Evolutionary conservation across 352 stramenopile species (phyloP).

Genomic region (Elongisporangium senticosum): DNA sequence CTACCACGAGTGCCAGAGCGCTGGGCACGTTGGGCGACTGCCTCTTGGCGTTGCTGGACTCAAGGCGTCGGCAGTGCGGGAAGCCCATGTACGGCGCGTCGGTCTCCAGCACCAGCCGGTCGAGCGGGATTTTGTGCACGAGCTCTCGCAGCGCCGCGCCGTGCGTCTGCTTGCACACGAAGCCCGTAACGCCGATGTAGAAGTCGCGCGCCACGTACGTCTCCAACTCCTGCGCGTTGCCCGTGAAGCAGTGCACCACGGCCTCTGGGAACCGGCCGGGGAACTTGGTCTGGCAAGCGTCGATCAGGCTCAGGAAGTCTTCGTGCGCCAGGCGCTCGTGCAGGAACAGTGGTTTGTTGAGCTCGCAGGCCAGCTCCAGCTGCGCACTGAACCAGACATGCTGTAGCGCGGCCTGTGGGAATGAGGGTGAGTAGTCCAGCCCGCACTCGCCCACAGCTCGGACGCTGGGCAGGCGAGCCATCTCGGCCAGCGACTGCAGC

Average conservation of each 20-base stretch:
- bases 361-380: constrained; percentile 49
- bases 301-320: constrained; percentile 71
- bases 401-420: constrained; percentile 39
- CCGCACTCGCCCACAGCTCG: constrained; percentile 71
- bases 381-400: constrained; percentile 65
- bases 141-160: constrained; percentile 46
- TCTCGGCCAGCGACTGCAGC: constrained; percentile 19
- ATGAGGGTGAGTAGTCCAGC: constrained; percentile 68
- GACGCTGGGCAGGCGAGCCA: constrained; percentile 33
- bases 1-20: constrained; percentile 48
- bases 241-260: constrained; percentile 91
- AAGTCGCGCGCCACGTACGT: constrained; percentile 76
- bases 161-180: constrained; percentile 82
- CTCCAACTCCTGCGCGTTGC: constrained; percentile 56
- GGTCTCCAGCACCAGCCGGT: constrained; percentile 88
- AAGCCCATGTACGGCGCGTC: constrained; percentile 92
- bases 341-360: constrained; percentile 78
- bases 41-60: constrained; percentile 35
- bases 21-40: constrained; percentile 80
- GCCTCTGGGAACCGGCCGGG: constrained; percentile 41
- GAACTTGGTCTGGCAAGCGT: constrained; percentile 31
- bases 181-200: constrained; percentile 89
- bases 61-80: constrained; percentile 44
- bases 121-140: constrained; percentile 53
- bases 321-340: constrained; percentile 73